These are phyloP conservation scores for Erysimum cheiranthoides DNA, from an alignment of 345 rosid species.

Conservation along the genomic window DNA sequence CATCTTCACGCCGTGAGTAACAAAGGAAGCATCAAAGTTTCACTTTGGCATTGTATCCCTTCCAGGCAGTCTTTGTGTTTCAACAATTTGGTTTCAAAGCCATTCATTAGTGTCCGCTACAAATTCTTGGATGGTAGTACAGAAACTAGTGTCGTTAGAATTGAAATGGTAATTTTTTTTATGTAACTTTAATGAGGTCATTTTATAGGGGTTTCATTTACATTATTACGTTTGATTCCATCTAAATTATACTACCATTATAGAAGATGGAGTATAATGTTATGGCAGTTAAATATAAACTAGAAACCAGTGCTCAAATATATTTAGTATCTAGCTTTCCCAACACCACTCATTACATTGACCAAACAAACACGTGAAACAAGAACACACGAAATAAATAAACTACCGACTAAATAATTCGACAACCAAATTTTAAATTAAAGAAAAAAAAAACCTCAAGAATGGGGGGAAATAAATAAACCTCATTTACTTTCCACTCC, in stretches of 20 bases:
- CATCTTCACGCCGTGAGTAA: too few relatives aligned
- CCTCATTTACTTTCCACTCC: conserved; percentile 33
- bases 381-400: conserved; percentile 7
- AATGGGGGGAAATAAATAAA: conserved; percentile 27
- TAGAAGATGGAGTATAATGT: neutral
- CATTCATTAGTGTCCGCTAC: too few relatives aligned
- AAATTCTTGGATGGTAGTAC: too few relatives aligned
- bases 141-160: too few relatives aligned
- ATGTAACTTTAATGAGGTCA: too few relatives aligned
- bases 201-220: too few relatives aligned
- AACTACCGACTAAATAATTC: conserved; percentile 36
- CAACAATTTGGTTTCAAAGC: too few relatives aligned
- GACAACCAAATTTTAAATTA: conserved; percentile 17
- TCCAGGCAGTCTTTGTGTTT: too few relatives aligned
- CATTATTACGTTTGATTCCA: neutral
- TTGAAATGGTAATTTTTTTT: too few relatives aligned
- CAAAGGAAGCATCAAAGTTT: too few relatives aligned
- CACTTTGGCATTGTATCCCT: too few relatives aligned
- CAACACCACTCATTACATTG: conserved; percentile 32
- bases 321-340: neutral
- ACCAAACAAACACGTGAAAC: conserved; percentile 36
- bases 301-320: neutral
- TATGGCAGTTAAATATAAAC: neutral
- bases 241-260: neutral
- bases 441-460: neutral